A percentile compares a stretch with the other conserved stretches of the same genome.
Evolutionary conservation across 2,329 filamentous ascomycete genomes (phyloP).

Genomic region (Alternaria longipes): DNA sequence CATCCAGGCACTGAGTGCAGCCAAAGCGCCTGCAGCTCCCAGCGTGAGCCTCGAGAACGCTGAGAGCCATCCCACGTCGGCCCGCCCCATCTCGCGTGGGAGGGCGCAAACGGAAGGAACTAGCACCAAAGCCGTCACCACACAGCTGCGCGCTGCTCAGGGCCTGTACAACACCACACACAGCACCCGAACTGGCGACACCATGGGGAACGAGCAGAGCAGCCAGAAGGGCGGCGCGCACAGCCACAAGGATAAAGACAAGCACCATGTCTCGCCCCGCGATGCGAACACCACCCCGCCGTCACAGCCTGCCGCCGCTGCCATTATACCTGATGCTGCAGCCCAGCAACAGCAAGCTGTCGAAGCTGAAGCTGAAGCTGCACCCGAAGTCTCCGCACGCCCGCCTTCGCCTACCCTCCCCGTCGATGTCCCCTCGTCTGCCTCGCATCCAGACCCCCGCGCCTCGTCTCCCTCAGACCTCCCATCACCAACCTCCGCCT

Average conservation of each 20-base stretch:
- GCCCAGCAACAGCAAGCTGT: background rate
- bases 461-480: conserved; percentile 17
- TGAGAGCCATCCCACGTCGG: conserved; percentile 40
- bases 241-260: conserved; percentile 12
- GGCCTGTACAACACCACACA: conserved; percentile 27
- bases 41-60: conserved; percentile 51
- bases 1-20: conserved; percentile 51
- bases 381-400: conserved; percentile 7
- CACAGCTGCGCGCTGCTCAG: conserved; percentile 44
- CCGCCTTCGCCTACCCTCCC: conserved; percentile 46
- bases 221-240: conserved; percentile 33
- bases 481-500: conserved; percentile 38
- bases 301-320: background rate
- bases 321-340: conserved; percentile 43
- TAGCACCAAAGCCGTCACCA: conserved; percentile 33
- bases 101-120: conserved; percentile 39
- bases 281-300: background rate
- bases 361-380: background rate
- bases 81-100: conserved; percentile 39
- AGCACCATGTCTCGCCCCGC: conserved; percentile 17
- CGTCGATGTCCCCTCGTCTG: conserved; percentile 51
- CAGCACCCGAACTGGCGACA: conserved; percentile 1
- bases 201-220: conserved; percentile 55
- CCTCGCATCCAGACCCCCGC: conserved; percentile 29
- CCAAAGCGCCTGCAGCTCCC: conserved; percentile 51